These are phyloP conservation scores for Arabidopsis suecica DNA, from an alignment of 345 rosid species.

Conservation along the genomic window DNA sequence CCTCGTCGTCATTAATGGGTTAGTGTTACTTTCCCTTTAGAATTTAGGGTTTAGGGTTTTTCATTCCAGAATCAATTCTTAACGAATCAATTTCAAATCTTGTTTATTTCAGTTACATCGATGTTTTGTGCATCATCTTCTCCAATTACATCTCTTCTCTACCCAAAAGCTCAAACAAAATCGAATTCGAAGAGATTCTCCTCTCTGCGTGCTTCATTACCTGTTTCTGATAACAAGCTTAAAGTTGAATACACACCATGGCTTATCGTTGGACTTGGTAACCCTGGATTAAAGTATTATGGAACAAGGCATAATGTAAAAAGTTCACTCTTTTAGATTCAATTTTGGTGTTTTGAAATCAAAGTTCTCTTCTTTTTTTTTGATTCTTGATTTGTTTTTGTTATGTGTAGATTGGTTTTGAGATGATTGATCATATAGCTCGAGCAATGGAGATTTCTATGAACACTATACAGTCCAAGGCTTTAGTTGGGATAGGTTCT, in stretches of 20 bases:
- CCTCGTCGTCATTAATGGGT: conserved; percentile 15
- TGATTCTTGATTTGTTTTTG: not conserved
- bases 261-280: conserved; percentile 94
- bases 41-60: not conserved
- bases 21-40: not conserved
- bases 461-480: conserved; percentile 83
- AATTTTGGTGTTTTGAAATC: not conserved
- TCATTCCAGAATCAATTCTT: not conserved
- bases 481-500: conserved; percentile 83
- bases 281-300: conserved; percentile 76
- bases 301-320: conserved; percentile 88
- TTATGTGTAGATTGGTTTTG: conserved; percentile 76
- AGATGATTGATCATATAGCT: conserved; percentile 78
- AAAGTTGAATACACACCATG: conserved; percentile 54
- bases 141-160: conserved; percentile 16
- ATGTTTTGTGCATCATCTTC: conserved; percentile 34
- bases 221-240: conserved; percentile 29
- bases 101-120: not conserved
- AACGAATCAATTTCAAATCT: not conserved
- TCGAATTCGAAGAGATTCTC: conserved; percentile 16
- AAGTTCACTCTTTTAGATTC: conserved; percentile 14
- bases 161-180: conserved; percentile 24
- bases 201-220: conserved; percentile 31
- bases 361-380: conserved; percentile 6
- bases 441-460: conserved; percentile 53